Evolutionary conservation across 2,329 filamentous ascomycete species (phyloP).

Genomic region (Aspergillus aculeatinus): DNA sequence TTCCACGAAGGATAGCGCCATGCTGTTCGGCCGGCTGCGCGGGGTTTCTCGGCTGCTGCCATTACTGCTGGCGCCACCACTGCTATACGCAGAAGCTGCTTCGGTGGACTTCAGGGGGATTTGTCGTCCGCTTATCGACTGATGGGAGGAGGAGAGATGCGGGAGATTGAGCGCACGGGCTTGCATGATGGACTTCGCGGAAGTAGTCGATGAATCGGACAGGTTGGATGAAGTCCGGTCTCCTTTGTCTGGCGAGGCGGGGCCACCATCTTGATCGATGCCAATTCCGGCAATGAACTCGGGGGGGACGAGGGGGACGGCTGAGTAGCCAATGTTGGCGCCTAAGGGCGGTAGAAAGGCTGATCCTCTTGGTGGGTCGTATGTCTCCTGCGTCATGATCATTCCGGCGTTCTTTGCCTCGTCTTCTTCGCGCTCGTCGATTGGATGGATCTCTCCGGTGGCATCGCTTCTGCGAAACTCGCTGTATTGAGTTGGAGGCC

Average conservation of each 20-base stretch:
- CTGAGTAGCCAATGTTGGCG: conserved; percentile 22
- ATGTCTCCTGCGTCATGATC: conserved; percentile 10
- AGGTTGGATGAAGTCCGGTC: conserved; percentile 58
- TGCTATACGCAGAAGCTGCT: conserved; percentile 21
- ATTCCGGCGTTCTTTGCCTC: conserved; percentile 37
- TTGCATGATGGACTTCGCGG: conserved; percentile 28
- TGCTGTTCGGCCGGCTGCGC: conserved; percentile 26
- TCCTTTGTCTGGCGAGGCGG: conserved; percentile 50
- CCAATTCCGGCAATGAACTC: conserved; percentile 3
- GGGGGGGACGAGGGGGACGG: not conserved
- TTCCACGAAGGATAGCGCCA: conserved; percentile 29
- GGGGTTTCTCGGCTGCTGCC: conserved; percentile 18
- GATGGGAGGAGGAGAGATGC: conserved; percentile 22
- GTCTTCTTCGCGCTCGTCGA: conserved; percentile 63
- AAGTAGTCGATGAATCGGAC: conserved; percentile 50
- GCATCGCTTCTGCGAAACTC: conserved; percentile 51
- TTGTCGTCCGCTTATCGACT: conserved; percentile 24
- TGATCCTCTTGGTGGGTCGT: conserved; percentile 30
- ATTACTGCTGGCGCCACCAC: conserved; percentile 20
- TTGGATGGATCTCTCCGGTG: conserved; percentile 60
- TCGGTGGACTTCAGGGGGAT: conserved; percentile 26
- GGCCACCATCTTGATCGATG: conserved; percentile 26
- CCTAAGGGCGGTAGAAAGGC: conserved; percentile 27
- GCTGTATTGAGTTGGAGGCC: conserved; percentile 48
- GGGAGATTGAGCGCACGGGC: conserved; percentile 18